Percentiles rank a stretch among this genome's conserved stretches.
phyloP scores from a whole-genome alignment of 805 yeast species.

The Saccharomycopsis javanensis region DNA sequence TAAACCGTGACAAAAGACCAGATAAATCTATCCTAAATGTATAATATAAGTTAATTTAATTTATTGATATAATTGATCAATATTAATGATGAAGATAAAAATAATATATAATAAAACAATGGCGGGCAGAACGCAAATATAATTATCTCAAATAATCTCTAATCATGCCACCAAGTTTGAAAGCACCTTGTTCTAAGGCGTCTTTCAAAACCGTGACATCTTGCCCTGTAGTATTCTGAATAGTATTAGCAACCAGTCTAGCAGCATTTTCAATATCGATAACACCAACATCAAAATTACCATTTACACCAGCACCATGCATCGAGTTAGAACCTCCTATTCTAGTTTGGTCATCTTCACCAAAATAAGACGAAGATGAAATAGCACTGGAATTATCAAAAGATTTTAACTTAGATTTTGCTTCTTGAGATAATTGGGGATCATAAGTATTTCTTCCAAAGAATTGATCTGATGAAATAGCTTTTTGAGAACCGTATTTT shows the following conservation, averaged over 20 bases:
- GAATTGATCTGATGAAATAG: slow-evolving; percentile 89
- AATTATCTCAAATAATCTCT: slow-evolving; percentile 62
- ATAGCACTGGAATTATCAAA: slow-evolving; percentile 85
- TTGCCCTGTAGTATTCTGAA: slow-evolving; percentile 71
- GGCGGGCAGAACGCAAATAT: not conserved
- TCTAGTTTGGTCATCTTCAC: slow-evolving; percentile 57
- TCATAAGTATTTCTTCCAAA: slow-evolving; percentile 86
- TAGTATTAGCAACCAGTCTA: slow-evolving; percentile 55
- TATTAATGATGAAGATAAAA: not conserved
- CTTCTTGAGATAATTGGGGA: slow-evolving; percentile 68
- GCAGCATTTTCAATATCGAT: slow-evolving; percentile 50
- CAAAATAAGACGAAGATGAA: slow-evolving; percentile 87
- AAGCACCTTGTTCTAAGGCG: slow-evolving; percentile 90
- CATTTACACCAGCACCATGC: slow-evolving; percentile 23
- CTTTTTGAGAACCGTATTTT: slow-evolving; percentile 84
- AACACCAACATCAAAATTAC: slow-evolving; percentile 23
- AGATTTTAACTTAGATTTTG: slow-evolving; percentile 66
- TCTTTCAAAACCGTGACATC: slow-evolving; percentile 84
- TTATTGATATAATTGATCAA: not conserved
- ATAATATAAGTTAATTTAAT: not conserved
- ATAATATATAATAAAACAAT: not conserved
- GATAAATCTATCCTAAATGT: no score
- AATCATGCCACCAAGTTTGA: slow-evolving; percentile 72
- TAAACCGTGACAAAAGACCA: not conserved
- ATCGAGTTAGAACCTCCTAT: slow-evolving; percentile 9